Evolutionary conservation across 139 green algal genomes (phyloP), one percentile per base, ranked within the genome.

Genomic region (Picochlorum costavermella): DNA sequence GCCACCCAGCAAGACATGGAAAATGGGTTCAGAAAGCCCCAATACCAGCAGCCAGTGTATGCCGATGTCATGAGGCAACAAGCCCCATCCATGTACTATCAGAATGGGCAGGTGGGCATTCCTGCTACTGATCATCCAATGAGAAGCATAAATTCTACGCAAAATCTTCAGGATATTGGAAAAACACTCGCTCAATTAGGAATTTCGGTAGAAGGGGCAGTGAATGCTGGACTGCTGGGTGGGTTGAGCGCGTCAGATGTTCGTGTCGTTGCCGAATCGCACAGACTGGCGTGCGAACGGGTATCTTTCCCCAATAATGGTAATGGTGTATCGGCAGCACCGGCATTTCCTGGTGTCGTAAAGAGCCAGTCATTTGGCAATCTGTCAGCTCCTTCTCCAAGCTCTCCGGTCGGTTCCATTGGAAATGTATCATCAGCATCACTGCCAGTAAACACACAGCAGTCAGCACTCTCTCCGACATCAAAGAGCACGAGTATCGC

Each of bases 221-320:
- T 82, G 31, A 81, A 81, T 28, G 72, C 75, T 20, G 75, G 75
- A 37, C 64, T 82, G 53, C 68, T 82, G 25, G 75, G 75, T 10
- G 75, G 75, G 3, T 50, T 81, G n/a, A 63, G 33, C 8, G 75
- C 70, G 2, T 67, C 74, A 17, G 75, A 82, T 37, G 68, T 82
- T 3, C 63, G 65, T 33, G 68, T 80, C 2, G 59, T 82, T 25
- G 58, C 63, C 2, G 73, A 81, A 57, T 69, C 69, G 20, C 65
- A 78, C 58, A 33, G 61, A n/a, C 12, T 60, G 3, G 68, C 78
- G 45, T 62, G 75, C 60, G 68, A 76, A 40, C 33, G 33, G 6
- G 33, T 40, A 40, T 9, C 33, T 40, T 20, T 20, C 26, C 20
- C 13, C 10, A 61, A 61, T 13, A 40, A 10, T 29, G 16, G 56